These are phyloP conservation scores for Fraxinus greggii DNA, from an alignment of 305 asterid genomes.

Conservation along the genomic window DNA sequence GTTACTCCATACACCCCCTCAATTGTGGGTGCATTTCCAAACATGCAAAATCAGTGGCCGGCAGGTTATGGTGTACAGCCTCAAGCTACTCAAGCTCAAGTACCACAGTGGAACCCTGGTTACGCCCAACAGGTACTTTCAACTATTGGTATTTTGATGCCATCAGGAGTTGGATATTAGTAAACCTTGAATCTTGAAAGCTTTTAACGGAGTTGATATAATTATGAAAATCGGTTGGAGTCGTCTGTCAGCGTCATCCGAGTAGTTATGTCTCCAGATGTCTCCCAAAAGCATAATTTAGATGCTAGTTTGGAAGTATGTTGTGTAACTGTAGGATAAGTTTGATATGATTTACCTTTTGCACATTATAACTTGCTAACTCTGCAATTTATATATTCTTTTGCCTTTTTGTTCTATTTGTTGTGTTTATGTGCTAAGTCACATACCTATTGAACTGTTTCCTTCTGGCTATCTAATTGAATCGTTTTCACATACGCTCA, in stretches of 20 bases:
- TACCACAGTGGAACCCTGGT: slow-evolving; percentile 78
- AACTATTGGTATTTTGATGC: neutral
- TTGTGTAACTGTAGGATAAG: neutral
- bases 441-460: neutral
- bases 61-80: slow-evolving; percentile 82
- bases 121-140: slow-evolving; percentile 74
- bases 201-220: neutral
- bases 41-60: slow-evolving; percentile 71
- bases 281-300: neutral
- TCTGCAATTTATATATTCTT: neutral
- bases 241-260: neutral
- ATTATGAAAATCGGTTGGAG: neutral
- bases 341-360: neutral
- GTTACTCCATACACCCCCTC: slow-evolving; percentile 56
- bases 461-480: neutral
- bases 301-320: neutral
- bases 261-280: neutral
- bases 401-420: slow-evolving; percentile 2
- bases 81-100: slow-evolving; percentile 80
- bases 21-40: slow-evolving; percentile 64
- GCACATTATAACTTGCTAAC: neutral
- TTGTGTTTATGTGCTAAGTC: neutral
- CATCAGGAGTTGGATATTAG: neutral
- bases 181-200: neutral
- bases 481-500: neutral